These are phyloP conservation scores for Fusarium graminum DNA, from an alignment of 2,329 filamentous ascomycete species.

Conservation along the genomic window DNA sequence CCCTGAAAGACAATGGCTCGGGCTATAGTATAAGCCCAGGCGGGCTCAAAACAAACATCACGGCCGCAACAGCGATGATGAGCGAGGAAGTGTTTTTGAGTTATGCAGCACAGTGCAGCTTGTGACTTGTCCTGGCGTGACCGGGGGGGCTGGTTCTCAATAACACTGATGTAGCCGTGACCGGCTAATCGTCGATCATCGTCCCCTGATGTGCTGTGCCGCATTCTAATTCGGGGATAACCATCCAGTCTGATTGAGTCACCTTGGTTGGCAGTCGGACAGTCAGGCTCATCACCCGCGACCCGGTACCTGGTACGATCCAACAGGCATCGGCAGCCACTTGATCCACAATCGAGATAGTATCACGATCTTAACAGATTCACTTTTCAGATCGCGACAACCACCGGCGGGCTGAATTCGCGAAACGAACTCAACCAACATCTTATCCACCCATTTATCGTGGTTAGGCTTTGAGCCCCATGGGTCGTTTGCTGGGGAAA, in stretches of 20 bases:
- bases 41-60: background rate
- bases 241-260: slow-evolving; percentile 19
- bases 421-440: slow-evolving; percentile 24
- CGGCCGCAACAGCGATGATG: background rate
- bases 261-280: slow-evolving; percentile 12
- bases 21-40: background rate
- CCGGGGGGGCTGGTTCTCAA: slow-evolving; percentile 23
- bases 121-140: slow-evolving; percentile 11
- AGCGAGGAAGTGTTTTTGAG: background rate
- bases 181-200: slow-evolving; percentile 25
- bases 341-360: slow-evolving; percentile 46
- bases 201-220: slow-evolving; percentile 13
- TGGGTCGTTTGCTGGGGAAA: slow-evolving; percentile 2
- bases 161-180: slow-evolving; percentile 1
- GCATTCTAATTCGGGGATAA: slow-evolving; percentile 22
- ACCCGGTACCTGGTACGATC: slow-evolving; percentile 39
- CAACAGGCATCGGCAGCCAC: slow-evolving; percentile 36
- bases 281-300: slow-evolving; percentile 20
- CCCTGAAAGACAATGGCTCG: background rate
- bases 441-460: slow-evolving; percentile 1
- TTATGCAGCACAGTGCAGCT: slow-evolving; percentile 1
- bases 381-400: slow-evolving; percentile 33
- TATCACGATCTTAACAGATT: slow-evolving; percentile 42
- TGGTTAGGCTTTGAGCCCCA: background rate
- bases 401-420: slow-evolving; percentile 31